A percentile compares a stretch with the other conserved stretches of the same genome.
These are phyloP conservation scores for Apium graveolens DNA, from an alignment of 129 eudicot species.

Conservation along the genomic window DNA sequence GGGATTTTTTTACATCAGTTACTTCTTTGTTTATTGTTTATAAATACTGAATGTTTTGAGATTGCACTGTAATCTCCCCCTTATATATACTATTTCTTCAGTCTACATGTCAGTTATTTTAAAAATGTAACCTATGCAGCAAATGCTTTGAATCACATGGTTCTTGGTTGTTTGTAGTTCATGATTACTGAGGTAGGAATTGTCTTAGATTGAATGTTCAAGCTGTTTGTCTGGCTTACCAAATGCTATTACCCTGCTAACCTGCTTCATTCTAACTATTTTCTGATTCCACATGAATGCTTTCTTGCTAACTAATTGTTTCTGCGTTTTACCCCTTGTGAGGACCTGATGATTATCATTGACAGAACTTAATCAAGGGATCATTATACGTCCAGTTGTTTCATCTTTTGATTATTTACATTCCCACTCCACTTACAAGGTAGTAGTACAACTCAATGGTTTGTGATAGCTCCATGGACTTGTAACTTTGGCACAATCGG, in stretches of 20 bases:
- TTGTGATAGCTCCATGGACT: background rate
- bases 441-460: background rate
- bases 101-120: slow-evolving; percentile 9
- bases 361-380: background rate
- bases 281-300: background rate
- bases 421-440: background rate
- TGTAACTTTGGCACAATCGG: background rate
- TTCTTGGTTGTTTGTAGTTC: background rate
- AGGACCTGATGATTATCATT: background rate
- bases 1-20: slow-evolving; percentile 6
- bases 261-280: background rate
- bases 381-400: too few relatives aligned
- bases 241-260: background rate
- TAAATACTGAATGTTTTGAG: slow-evolving; percentile 17
- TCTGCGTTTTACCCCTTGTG: background rate
- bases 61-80: slow-evolving; percentile 34
- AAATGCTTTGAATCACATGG: background rate
- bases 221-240: background rate
- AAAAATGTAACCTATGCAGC: background rate
- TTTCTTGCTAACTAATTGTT: background rate
- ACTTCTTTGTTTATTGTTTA: slow-evolving; percentile 15
- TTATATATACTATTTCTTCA: slow-evolving; percentile 7
- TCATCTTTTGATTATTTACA: too few relatives aligned
- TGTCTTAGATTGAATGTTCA: background rate
- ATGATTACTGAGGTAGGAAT: background rate